These are phyloP conservation scores for Colletotrichum tropicale DNA, from an alignment of 2,329 filamentous ascomycete species.

Conservation along the genomic window DNA sequence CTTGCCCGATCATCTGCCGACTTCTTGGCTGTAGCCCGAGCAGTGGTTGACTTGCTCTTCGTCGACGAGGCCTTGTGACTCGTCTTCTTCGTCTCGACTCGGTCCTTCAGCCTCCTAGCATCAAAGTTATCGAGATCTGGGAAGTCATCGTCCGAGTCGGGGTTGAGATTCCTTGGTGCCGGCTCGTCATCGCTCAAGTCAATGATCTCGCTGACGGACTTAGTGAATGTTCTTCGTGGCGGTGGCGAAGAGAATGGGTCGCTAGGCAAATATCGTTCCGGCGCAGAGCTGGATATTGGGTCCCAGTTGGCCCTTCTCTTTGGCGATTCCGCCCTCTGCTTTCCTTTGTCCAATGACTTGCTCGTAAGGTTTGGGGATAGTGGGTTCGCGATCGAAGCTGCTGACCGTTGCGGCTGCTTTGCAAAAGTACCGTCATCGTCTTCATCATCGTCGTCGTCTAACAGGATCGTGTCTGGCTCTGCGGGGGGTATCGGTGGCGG, in stretches of 20 bases:
- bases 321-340: conserved; percentile 18
- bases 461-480: neutral
- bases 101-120: conserved; percentile 27
- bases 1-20: conserved; percentile 39
- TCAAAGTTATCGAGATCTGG: conserved; percentile 51
- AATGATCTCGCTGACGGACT: conserved; percentile 30
- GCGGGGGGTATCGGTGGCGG: neutral
- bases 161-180: neutral
- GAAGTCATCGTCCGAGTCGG: conserved; percentile 49
- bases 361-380: neutral
- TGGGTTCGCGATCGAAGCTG: neutral
- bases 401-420: neutral
- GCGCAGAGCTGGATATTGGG: conserved; percentile 59
- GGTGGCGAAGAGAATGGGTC: conserved; percentile 12
- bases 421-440: neutral
- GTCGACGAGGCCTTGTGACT: neutral
- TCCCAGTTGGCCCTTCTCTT: conserved; percentile 44
- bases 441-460: conserved; percentile 9
- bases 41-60: conserved; percentile 2
- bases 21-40: conserved; percentile 28
- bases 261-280: conserved; percentile 31
- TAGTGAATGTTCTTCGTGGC: neutral
- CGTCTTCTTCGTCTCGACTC: conserved; percentile 23
- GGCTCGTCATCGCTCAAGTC: conserved; percentile 35
- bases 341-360: neutral